Evolutionary conservation across 257 asterid species (phyloP), one percentile per base, ranked within the genome.

Genomic region (Coffea canephora): DNA sequence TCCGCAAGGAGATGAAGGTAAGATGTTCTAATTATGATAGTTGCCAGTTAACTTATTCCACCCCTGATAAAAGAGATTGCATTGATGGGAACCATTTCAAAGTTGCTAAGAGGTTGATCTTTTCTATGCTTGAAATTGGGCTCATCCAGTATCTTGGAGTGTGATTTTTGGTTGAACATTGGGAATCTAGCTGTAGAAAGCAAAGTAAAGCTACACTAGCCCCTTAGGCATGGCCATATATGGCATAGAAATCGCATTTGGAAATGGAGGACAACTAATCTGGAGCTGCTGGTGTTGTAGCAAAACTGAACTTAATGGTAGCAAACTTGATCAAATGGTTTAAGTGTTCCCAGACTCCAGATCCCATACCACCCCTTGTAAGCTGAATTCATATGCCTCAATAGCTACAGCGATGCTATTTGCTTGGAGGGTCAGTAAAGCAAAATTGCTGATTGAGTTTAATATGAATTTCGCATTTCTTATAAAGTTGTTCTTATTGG

Each of bases 1-100:
- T 95, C 85, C 97, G 97, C 87, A 93, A 92, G 86, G 99, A 95
- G 89, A 95, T 93, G 94, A 95, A 93, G 97, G 98, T 93, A 84
- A 36, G 25, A 54, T 71, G 54, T 31, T 71, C 71, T 66, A 31
- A 23, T 39, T 61, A 41, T 61, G 70, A 43, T 59, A 61, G 4
- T 39, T 48, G 11, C 10, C 39, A 23, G 27, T 43, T 6, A 75
- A 21, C 41, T 75, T 43, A 14, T 14, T 49, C 54, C 45, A 23
- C 39, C 73, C 71, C 69, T 52, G 36, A n/a, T 64, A 4, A 57
- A 27, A 69, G 49, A 55, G 69, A 55, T 23, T 68, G 23, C 25
- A 52, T 67, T 45, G 7, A 8, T 21, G 27, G 39, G 52, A 21
- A 52, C 49, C 2, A 10, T 34, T 19, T 50, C 34, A 36, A 6